Percentiles rank a stretch among this genome's conserved stretches.
Evolutionary conservation across 768 basidiomycete genomes (phyloP).

Genomic region (Fistulinella prunicolor): DNA sequence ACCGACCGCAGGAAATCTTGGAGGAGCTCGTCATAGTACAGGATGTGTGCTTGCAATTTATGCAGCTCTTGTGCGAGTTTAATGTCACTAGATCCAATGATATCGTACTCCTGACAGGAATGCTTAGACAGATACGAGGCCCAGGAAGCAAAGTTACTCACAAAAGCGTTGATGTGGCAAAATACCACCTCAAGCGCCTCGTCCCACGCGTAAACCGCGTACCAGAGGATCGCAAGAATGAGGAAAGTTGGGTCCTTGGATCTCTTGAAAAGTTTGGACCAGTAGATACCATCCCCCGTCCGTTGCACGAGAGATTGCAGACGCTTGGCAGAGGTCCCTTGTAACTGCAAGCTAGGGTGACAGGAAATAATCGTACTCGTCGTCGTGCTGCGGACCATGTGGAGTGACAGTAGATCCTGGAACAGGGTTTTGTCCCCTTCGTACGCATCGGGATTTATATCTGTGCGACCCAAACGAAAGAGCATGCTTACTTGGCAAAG

Average conservation of each 20-base stretch:
- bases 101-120: constrained; percentile 40
- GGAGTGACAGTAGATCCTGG: constrained; percentile 37
- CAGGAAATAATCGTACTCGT: constrained; percentile 37
- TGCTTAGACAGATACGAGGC: not conserved
- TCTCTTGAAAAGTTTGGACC: constrained; percentile 29
- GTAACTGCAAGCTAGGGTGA: constrained; percentile 19
- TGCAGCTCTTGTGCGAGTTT: constrained; percentile 54
- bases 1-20: constrained; percentile 53
- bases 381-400: constrained; percentile 35
- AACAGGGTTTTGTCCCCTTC: constrained; percentile 23
- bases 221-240: constrained; percentile 49
- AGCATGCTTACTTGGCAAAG: constrained; percentile 15
- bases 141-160: constrained; percentile 15
- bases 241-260: constrained; percentile 33
- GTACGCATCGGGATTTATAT: not conserved
- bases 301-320: constrained; percentile 27
- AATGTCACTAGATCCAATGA: constrained; percentile 40
- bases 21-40: constrained; percentile 53
- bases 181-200: constrained; percentile 53
- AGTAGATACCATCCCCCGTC: constrained; percentile 34
- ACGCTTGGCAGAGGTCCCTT: constrained; percentile 24
- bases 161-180: constrained; percentile 48
- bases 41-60: constrained; percentile 50
- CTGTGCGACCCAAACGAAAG: not conserved
- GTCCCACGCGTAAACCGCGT: constrained; percentile 61